These are phyloP conservation scores for Sporothrix variecibatus DNA, from an alignment of 2,329 filamentous ascomycete species.

Conservation along the genomic window DNA sequence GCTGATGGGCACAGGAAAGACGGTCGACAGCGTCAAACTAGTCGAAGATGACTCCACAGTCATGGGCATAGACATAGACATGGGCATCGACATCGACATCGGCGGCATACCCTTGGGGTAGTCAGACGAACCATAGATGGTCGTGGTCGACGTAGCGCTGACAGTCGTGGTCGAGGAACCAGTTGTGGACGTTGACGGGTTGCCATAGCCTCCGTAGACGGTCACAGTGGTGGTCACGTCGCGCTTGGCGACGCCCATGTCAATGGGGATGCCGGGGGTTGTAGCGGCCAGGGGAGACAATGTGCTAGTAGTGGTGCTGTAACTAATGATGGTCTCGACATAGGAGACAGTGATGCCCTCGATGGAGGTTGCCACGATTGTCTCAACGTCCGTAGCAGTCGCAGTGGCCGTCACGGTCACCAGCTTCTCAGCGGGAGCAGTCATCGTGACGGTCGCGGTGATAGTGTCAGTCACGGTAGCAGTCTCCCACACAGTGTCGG, in stretches of 20 bases:
- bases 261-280: background rate
- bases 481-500: background rate
- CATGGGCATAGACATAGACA: background rate
- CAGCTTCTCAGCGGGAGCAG: background rate
- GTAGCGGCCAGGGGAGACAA: background rate
- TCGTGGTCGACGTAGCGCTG: conserved; percentile 14
- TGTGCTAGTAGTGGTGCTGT: background rate
- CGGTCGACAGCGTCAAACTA: background rate
- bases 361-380: background rate
- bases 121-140: background rate
- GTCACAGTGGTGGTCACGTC: conserved; percentile 20
- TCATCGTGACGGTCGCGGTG: background rate
- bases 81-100: background rate
- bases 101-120: conserved; percentile 7
- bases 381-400: background rate
- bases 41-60: background rate
- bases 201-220: conserved; percentile 14
- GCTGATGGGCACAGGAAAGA: background rate
- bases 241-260: background rate
- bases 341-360: background rate
- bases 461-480: background rate
- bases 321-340: background rate
- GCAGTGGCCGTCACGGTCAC: background rate
- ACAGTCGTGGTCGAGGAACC: conserved; percentile 2
- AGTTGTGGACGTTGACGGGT: conserved; percentile 6